A percentile compares a stretch with the other conserved stretches of the same genome.
Conservation (phyloP, 169 alveolate genomes). For the Plasmodium chabaudi region DNA sequence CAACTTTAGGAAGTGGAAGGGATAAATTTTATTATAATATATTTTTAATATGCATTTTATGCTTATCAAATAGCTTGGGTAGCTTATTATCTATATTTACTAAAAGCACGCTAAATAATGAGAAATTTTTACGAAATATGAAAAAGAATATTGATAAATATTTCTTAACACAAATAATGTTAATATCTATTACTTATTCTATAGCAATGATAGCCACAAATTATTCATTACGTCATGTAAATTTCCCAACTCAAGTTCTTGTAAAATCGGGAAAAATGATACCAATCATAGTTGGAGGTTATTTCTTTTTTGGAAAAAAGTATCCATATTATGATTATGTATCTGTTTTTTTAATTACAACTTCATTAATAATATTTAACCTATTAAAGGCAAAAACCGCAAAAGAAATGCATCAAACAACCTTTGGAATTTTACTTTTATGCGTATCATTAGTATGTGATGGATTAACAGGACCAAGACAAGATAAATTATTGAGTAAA, state of each 20-base stretch:
- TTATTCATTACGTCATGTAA: slow-evolving; percentile 89
- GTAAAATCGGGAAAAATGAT: slow-evolving; percentile 93
- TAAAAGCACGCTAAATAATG: slow-evolving; percentile 39
- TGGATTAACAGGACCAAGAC: slow-evolving; percentile 93
- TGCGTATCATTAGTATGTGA: slow-evolving; percentile 90
- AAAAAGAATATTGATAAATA: slow-evolving; percentile 56
- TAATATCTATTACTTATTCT: slow-evolving; percentile 86
- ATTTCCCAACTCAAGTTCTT: slow-evolving; percentile 92
- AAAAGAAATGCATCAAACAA: slow-evolving; percentile 81
- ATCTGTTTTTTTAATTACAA: slow-evolving; percentile 89
- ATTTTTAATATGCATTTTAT: slow-evolving; percentile 63
- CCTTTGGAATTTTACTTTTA: slow-evolving; percentile 87
- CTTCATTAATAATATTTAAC: slow-evolving; percentile 88
- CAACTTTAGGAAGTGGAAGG: slow-evolving; percentile 51
- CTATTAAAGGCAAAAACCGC: slow-evolving; percentile 79
- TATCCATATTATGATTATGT: slow-evolving; percentile 92
- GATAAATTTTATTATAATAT: slow-evolving; percentile 72
- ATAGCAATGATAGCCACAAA: slow-evolving; percentile 89
- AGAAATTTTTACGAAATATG: slow-evolving; percentile 17
- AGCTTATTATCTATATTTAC: slow-evolving; percentile 47
- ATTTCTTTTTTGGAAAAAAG: slow-evolving; percentile 86
- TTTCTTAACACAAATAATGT: slow-evolving; percentile 70
- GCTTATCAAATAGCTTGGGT: slow-evolving; percentile 62
- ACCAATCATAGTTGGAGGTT: slow-evolving; percentile 92
- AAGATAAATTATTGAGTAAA: slow-evolving; percentile 88